Conservation (phyloP, 768 basidiomycete species). For the Psilocybe azurescens region DNA sequence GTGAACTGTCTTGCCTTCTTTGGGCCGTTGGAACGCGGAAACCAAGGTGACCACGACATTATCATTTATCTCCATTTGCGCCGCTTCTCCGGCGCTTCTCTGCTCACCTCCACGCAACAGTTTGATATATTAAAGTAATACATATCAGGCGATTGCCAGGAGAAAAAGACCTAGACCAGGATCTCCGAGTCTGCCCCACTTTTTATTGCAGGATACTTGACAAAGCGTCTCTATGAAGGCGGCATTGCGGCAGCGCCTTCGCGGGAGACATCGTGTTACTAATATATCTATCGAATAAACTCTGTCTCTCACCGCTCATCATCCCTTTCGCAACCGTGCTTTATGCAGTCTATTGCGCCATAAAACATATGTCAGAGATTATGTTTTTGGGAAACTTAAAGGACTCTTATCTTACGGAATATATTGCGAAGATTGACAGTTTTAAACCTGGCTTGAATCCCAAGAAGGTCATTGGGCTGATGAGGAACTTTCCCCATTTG, state of each 20-base stretch:
- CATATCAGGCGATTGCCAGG: not conserved
- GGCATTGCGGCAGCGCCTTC: not conserved
- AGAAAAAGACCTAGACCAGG: not conserved
- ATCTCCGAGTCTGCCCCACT: not conserved
- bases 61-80: conserved; percentile 14
- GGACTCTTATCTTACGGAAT: not conserved
- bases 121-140: not conserved
- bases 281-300: conserved; percentile 3
- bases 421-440: not conserved
- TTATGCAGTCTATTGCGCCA: not conserved
- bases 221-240: not conserved
- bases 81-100: conserved; percentile 16
- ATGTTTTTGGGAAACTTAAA: not conserved
- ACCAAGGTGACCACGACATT: conserved; percentile 14
- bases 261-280: not conserved
- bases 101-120: not conserved
- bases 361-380: not conserved
- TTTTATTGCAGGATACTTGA: not conserved
- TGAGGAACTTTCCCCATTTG: not conserved
- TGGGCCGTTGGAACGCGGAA: not conserved
- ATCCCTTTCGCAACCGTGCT: conserved; percentile 1
- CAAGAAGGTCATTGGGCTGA: not conserved
- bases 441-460: not conserved
- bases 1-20: not conserved
- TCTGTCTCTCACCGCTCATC: conserved; percentile 9